Evolutionary conservation across 352 stramenopile species (phyloP).

Genomic region (Elongisporangium senticosum): DNA sequence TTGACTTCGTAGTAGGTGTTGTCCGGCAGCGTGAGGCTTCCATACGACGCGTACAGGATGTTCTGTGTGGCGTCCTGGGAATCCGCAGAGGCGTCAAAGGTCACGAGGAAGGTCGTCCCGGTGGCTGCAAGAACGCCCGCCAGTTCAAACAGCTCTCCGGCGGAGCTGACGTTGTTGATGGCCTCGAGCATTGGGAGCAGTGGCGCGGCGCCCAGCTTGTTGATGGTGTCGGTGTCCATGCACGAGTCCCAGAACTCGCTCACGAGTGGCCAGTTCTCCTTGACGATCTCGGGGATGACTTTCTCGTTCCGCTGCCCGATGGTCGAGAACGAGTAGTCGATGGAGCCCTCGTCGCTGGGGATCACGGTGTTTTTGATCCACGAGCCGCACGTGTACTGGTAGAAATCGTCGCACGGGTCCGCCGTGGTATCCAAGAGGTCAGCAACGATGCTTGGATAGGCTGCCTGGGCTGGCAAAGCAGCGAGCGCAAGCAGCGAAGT

Average conservation of each 20-base stretch:
- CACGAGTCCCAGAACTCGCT: slow-evolving; percentile 68
- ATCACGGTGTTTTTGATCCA: slow-evolving; percentile 45
- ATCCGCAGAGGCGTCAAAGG: slow-evolving; percentile 29
- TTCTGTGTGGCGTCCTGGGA: slow-evolving; percentile 8
- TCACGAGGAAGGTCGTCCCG: slow-evolving; percentile 62
- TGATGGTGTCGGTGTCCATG: slow-evolving; percentile 41
- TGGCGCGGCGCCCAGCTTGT: slow-evolving; percentile 32
- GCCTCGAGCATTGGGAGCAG: slow-evolving; percentile 31
- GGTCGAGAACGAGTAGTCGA: slow-evolving; percentile 42
- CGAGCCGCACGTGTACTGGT: slow-evolving; percentile 55
- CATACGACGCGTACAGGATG: neutral
- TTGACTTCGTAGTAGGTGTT: slow-evolving; percentile 1
- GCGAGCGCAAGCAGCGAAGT: no score
- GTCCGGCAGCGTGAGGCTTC: slow-evolving; percentile 2
- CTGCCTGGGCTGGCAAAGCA: neutral
- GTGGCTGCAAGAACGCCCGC: slow-evolving; percentile 37
- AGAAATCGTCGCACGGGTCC: slow-evolving; percentile 70
- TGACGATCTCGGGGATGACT: slow-evolving; percentile 46
- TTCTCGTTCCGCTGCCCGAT: slow-evolving; percentile 50
- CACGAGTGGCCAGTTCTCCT: slow-evolving; percentile 55
- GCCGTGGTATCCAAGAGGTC: slow-evolving; percentile 35
- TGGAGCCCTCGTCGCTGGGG: slow-evolving; percentile 15
- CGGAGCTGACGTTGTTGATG: slow-evolving; percentile 22
- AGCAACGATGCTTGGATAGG: slow-evolving; percentile 28
- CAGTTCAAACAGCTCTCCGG: slow-evolving; percentile 30